phyloP scores from a whole-genome alignment of 768 basidiomycete species.

The Termitomyces sp. region DNA sequence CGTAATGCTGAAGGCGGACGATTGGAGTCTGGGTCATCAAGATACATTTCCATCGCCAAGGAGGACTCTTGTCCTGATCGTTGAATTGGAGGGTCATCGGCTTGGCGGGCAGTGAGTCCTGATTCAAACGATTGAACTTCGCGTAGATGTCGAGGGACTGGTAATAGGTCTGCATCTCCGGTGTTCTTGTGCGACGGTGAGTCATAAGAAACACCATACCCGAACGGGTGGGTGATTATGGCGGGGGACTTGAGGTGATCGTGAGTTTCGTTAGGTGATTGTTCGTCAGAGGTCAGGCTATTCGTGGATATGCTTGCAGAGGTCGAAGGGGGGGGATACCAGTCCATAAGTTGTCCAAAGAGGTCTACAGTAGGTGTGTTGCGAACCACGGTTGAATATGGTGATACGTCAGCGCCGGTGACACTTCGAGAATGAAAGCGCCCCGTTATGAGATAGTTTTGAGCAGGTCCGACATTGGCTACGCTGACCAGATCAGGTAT shows the following conservation, averaged over 20 bases:
- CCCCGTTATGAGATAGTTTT: conserved; percentile 28
- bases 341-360: conserved; percentile 64
- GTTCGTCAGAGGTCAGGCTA: conserved; percentile 22
- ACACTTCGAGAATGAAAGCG: conserved; percentile 77
- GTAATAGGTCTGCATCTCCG: conserved; percentile 22
- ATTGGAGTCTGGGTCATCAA: conserved; percentile 12
- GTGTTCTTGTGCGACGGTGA: conserved; percentile 43
- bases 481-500: conserved; percentile 52
- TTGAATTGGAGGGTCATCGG: conserved; percentile 18
- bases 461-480: conserved; percentile 20
- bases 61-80: conserved; percentile 8
- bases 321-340: conserved; percentile 35
- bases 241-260: conserved; percentile 17
- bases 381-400: conserved; percentile 25
- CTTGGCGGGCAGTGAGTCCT: conserved; percentile 65
- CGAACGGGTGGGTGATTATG: conserved; percentile 54
- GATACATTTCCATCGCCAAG: conserved; percentile 9
- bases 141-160: conserved; percentile 51
- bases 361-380: conserved; percentile 37
- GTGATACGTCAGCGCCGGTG: conserved; percentile 60
- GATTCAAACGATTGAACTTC: conserved; percentile 90
- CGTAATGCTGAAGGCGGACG: conserved; percentile 24
- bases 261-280: conserved; percentile 18
- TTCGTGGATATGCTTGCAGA: conserved; percentile 29
- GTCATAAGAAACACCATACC: conserved; percentile 55